Percentiles rank a stretch among this genome's conserved stretches.
Conservation (phyloP, 2,329 filamentous ascomycete genomes). For the Botryotinia narcissicola region DNA sequence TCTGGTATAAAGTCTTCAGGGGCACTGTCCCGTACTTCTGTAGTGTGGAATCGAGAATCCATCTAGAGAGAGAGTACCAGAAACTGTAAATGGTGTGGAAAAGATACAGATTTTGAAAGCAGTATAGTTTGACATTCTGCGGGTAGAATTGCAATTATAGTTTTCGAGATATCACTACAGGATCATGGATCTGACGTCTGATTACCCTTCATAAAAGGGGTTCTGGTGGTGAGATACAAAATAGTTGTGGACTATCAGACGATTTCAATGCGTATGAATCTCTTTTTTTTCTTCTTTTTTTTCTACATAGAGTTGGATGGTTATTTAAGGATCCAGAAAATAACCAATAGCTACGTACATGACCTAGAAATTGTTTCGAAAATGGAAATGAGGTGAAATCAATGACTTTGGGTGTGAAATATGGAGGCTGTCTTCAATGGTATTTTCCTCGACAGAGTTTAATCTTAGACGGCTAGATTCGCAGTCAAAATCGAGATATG, state of each 20-base stretch:
- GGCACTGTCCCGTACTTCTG: accelerated
- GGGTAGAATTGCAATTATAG: background rate
- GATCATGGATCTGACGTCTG: accelerated
- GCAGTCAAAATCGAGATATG: background rate
- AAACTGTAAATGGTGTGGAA: background rate
- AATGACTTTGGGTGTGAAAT: background rate
- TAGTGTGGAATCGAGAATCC: background rate
- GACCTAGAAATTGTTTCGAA: too few species aligned
- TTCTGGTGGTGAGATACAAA: too few species aligned
- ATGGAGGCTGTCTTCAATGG: accelerated
- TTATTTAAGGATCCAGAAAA: background rate
- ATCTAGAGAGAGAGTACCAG: background rate
- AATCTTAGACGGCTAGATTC: accelerated
- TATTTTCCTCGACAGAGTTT: accelerated
- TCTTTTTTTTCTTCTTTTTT: too few species aligned
- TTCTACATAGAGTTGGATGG: background rate
- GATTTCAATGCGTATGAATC: too few species aligned
- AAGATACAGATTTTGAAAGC: background rate
- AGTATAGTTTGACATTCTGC: accelerated
- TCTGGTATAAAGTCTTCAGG: background rate
- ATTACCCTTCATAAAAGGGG: too few species aligned
- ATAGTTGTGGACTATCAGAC: too few species aligned
- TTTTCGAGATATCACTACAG: background rate
- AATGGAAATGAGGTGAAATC: background rate
- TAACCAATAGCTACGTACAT: accelerated